Conservation (phyloP, 2,329 filamentous ascomycete genomes). For the Paraconiothyrium sp. region DNA sequence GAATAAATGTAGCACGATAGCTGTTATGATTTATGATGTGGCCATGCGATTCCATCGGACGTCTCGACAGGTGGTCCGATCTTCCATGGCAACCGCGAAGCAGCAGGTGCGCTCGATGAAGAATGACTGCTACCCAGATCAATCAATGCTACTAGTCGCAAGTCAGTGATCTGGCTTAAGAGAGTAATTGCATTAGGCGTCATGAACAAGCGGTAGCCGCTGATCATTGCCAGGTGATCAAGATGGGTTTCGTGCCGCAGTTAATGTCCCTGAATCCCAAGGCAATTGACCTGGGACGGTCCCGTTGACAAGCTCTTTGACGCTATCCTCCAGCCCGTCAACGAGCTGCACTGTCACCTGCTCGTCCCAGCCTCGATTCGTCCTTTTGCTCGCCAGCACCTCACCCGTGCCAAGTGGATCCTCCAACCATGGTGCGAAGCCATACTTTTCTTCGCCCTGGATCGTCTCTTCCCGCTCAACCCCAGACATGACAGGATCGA, state of each 20-base stretch:
- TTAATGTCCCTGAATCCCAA: conserved; percentile 26
- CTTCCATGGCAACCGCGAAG: too few species aligned
- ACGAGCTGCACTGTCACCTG: conserved; percentile 26
- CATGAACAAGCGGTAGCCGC: background rate
- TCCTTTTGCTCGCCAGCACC: conserved; percentile 51
- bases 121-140: too few species aligned
- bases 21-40: too few species aligned
- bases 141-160: too few species aligned
- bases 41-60: too few species aligned
- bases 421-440: conserved; percentile 48
- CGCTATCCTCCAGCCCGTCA: conserved; percentile 38
- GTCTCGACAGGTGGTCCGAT: too few species aligned
- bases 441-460: conserved; percentile 48
- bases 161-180: too few species aligned
- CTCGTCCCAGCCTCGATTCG: conserved; percentile 51
- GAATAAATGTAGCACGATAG: too few species aligned
- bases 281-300: conserved; percentile 34
- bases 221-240: background rate
- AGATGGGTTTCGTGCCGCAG: too few species aligned
- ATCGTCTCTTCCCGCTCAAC: conserved; percentile 49
- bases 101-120: too few species aligned
- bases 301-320: conserved; percentile 39
- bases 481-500: conserved; percentile 55
- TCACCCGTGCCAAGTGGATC: conserved; percentile 53
- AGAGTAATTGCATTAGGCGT: too few species aligned